A percentile compares a stretch with the other conserved stretches of the same genome.
Conservation (phyloP, 1,284 basidiomycete species). For the Irpex sp. region DNA sequence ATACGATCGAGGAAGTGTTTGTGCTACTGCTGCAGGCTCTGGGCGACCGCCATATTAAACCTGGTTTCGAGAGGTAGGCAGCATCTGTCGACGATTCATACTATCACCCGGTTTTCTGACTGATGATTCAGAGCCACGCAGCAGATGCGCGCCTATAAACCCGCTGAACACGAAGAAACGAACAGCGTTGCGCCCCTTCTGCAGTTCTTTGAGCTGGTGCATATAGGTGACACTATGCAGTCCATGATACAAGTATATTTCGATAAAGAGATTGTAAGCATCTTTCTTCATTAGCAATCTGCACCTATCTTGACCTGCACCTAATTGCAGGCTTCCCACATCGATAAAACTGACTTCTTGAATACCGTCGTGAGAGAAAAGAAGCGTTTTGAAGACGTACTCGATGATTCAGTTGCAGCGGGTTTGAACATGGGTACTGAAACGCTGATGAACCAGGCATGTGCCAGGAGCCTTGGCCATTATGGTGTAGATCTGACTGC, state of each 20-base stretch:
- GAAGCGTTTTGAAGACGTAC: constrained; percentile 91
- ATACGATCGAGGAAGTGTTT: constrained; percentile 94
- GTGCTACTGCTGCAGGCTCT: constrained; percentile 86
- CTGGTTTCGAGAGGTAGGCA: constrained; percentile 89
- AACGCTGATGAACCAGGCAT: constrained; percentile 93
- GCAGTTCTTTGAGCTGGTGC: constrained; percentile 98
- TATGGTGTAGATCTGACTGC: too few relatives aligned
- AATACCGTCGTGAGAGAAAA: constrained; percentile 96
- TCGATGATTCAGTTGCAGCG: constrained; percentile 94
- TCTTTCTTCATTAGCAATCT: background rate
- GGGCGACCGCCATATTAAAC: constrained; percentile 83
- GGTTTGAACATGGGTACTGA: constrained; percentile 96
- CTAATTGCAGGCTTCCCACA: constrained; percentile 89
- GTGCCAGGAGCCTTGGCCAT: background rate
- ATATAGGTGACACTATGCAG: constrained; percentile 97
- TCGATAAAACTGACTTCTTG: constrained; percentile 93
- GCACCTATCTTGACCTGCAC: too few relatives aligned
- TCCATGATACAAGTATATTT: constrained; percentile 98
- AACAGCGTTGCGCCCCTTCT: constrained; percentile 90
- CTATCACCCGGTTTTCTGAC: too few relatives aligned
- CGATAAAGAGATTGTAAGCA: constrained; percentile 87
- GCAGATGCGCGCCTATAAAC: constrained; percentile 90
- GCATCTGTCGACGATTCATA: too few relatives aligned
- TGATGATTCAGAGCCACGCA: constrained; percentile 70
- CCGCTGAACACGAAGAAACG: constrained; percentile 85